Evolutionary conservation across 108 stramenopile genomes (phyloP), one percentile per base, ranked within the genome.

Genomic region (Epithemia pelagica): DNA sequence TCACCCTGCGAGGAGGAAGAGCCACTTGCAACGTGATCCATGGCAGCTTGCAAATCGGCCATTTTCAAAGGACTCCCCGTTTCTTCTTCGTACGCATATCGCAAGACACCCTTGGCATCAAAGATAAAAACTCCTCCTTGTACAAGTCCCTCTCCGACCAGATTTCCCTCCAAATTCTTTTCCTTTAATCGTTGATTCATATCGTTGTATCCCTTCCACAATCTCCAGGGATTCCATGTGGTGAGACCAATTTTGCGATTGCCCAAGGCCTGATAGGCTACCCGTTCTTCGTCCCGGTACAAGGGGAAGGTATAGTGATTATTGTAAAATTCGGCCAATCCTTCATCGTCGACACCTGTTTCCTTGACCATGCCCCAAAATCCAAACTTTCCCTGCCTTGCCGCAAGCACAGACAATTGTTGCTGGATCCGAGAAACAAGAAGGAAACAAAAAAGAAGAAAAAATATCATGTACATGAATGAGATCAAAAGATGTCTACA

Each of bases 61-160:
- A 74, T 72, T 0, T 64, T 78, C 54, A 86, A 32, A 18, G 80
- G 77, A 15, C 30, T 53, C 2, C 89, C 89, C 27, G 80, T 85
- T 53, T 78, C 70, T 67, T 90, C 89, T 61, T 76, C 65, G 76
- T 90, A 85, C 2, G 74, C 77, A 72, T 77, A 83, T 32, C 62
- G 62, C 1, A 75, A 62, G 2, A 72, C 69, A 10, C 84, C 86
- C 15, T 78, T 64, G 0, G 33, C 60, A 26, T 27, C 56, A 71
- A 92, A 85, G 27, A 92, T 54, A 24, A 92, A 69, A 21, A 89
- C 25, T 20, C 91, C 91, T 28, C 91, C 91, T 63, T 87, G 76
- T 10, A 85, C 68, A 30, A 89, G 33, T 30, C 91, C 91, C 66
- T 92, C 91, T 30, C 91, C 91, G 26, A 61, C 62, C 66, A 84